Conservation (phyloP, 495 filamentous ascomycete species). For the Aspergillus cavernicola region DNA sequence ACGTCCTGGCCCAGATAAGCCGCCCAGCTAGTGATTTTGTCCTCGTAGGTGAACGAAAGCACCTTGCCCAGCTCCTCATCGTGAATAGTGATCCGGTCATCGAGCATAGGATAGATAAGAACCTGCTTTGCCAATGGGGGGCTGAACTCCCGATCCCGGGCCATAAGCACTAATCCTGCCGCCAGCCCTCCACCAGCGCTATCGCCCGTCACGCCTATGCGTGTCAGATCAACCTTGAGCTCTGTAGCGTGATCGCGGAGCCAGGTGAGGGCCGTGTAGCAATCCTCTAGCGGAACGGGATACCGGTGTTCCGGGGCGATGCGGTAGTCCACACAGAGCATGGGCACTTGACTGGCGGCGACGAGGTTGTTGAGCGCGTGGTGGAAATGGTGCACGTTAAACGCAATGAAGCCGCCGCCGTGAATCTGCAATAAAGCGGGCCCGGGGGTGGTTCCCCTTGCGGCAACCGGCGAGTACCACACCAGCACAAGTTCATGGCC, state of each 20-base stretch:
- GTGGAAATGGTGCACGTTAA: slow-evolving; percentile 5
- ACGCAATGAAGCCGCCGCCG: slow-evolving; percentile 22
- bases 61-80: slow-evolving; percentile 13
- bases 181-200: slow-evolving; percentile 57
- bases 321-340: slow-evolving; percentile 35
- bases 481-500: neutral
- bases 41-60: slow-evolving; percentile 27
- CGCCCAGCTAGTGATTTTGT: slow-evolving; percentile 14
- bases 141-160: slow-evolving; percentile 34
- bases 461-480: neutral
- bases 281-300: slow-evolving; percentile 30
- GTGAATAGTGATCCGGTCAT: slow-evolving; percentile 12
- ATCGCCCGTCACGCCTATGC: slow-evolving; percentile 59
- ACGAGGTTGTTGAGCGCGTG: slow-evolving; percentile 7
- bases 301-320: slow-evolving; percentile 33
- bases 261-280: slow-evolving; percentile 42
- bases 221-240: slow-evolving; percentile 48
- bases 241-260: slow-evolving; percentile 31
- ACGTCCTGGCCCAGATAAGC: no score
- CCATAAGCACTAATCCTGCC: slow-evolving; percentile 37
- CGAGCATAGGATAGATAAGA: slow-evolving; percentile 47
- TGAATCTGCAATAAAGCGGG: slow-evolving; percentile 4
- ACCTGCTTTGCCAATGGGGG: slow-evolving; percentile 44
- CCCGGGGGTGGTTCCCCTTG: neutral
- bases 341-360: slow-evolving; percentile 11